phyloP scores from a whole-genome alignment of 1,284 basidiomycete species.

The Apiotrichum gracile region DNA sequence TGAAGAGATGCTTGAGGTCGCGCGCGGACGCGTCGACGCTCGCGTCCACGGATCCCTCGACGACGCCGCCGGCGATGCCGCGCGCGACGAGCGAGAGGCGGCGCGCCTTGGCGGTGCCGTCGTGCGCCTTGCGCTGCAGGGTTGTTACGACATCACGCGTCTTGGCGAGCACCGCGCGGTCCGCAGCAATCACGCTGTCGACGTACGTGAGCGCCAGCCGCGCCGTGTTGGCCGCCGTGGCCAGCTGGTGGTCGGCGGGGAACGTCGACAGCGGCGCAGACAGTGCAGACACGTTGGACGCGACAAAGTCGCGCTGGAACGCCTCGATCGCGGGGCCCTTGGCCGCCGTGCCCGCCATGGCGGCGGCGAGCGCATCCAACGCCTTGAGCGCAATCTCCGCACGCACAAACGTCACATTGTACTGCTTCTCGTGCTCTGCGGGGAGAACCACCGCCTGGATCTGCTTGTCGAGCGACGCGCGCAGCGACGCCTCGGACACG shows the following conservation, averaged over 20 bases:
- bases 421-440: background rate
- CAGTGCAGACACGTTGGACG: constrained; percentile 32
- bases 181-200: constrained; percentile 18
- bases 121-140: constrained; percentile 14
- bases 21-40: constrained; percentile 53
- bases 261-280: constrained; percentile 16
- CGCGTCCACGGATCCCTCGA: constrained; percentile 50
- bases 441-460: constrained; percentile 7
- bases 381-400: constrained; percentile 32
- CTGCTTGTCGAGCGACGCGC: constrained; percentile 18
- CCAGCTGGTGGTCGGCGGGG: constrained; percentile 15
- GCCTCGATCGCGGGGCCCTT: constrained; percentile 24
- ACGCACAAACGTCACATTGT: constrained; percentile 26
- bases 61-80: constrained; percentile 39
- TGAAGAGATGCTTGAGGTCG: constrained; percentile 55
- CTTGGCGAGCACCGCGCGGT: constrained; percentile 19
- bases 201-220: constrained; percentile 24
- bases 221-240: constrained; percentile 18
- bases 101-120: constrained; percentile 25
- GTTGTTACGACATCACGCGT: constrained; percentile 18
- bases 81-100: constrained; percentile 28
- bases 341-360: constrained; percentile 5
- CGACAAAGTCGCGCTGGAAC: constrained; percentile 37
- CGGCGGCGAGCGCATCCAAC: constrained; percentile 27
- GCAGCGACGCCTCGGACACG: constrained; percentile 14